Conservation (phyloP, 2,329 filamentous ascomycete genomes). For the Botrytis medusae region DNA sequence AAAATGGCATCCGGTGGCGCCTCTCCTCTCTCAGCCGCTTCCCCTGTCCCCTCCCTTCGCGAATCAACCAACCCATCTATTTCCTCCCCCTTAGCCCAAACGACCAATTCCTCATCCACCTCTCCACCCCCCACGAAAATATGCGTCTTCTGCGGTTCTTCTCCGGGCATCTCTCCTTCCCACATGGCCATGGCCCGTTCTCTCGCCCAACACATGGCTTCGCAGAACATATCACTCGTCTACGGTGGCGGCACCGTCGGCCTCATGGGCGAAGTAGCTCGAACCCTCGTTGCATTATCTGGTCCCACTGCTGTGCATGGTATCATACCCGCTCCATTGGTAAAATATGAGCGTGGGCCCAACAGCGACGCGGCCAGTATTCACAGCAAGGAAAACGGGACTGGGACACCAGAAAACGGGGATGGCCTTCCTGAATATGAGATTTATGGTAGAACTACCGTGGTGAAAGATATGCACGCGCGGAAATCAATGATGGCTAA, state of each 20-base stretch:
- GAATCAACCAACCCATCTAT: not conserved
- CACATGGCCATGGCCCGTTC: slow-evolving; percentile 69
- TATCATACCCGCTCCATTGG: slow-evolving; percentile 84
- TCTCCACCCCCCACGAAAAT: slow-evolving; percentile 20
- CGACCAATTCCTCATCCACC: not conserved
- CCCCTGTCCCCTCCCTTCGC: slow-evolving; percentile 23
- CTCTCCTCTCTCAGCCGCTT: slow-evolving; percentile 39
- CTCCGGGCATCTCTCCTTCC: slow-evolving; percentile 66
- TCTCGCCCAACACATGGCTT: slow-evolving; percentile 72
- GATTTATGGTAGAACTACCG: slow-evolving; percentile 78
- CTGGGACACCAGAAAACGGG: slow-evolving; percentile 34
- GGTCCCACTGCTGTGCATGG: slow-evolving; percentile 85
- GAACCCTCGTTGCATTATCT: slow-evolving; percentile 77
- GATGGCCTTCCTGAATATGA: slow-evolving; percentile 44
- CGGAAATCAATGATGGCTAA: slow-evolving; percentile 92
- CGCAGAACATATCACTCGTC: slow-evolving; percentile 76
- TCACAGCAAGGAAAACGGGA: slow-evolving; percentile 28
- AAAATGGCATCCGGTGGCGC: slow-evolving; percentile 46
- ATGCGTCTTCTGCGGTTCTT: slow-evolving; percentile 76
- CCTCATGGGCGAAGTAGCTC: slow-evolving; percentile 92
- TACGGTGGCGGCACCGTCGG: slow-evolving; percentile 95
- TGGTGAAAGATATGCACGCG: slow-evolving; percentile 95
- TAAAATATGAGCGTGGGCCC: slow-evolving; percentile 71
- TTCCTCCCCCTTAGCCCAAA: slow-evolving; percentile 16
- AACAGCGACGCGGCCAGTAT: slow-evolving; percentile 47